Evolutionary conservation across 2,329 filamentous ascomycete genomes (phyloP), one percentile per base, ranked within the genome.

Genomic region (Knufia fluminis): DNA sequence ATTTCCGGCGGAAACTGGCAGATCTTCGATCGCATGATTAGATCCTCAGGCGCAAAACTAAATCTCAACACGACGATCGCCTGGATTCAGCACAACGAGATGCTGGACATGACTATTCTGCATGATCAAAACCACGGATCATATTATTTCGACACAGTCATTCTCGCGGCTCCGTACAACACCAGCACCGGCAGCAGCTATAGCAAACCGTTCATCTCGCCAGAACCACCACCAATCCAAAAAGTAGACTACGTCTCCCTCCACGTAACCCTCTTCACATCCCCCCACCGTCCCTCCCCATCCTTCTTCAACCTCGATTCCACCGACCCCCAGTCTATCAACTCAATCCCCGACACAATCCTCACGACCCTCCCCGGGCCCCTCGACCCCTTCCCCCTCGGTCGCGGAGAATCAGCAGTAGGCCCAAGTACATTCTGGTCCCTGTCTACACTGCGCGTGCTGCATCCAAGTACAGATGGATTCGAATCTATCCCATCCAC

Each of bases 1-100:
- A 77, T 97, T 1, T 67, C 78, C 12, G 89, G 89, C 4, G 92
- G 92, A 1, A 98, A 97, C 65, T 97, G 90, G 89, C 82, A 80
- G 59, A 95, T 98, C 48, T 98, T 98, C 62, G 76, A 83, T n/a
- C 70, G 75, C 39, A 94, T 96, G 85, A 70, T 91, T 1, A 72
- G 77, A 32, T 68, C 72, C 0, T 83, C 86, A 1, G 69, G 74
- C 2, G 81, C 85, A 0, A 66, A 71, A 0, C 56, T 90, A 3
- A 69, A 71, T 33, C 70, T 86, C 20, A 85, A 90, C 59, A 85
- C 83, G 0, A 73, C 78, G 0, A 83, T 96, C 1, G 72, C 74
- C 0, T 71, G 70, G 3, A 78, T 94, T 44, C 66, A 70, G 8
- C 64, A 60, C n/a, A 22, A 33, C 19, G 6, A 31, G 12, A n/a